Conservation (phyloP, 441 rosid species). For the Cnidoscolus chayamansa region DNA sequence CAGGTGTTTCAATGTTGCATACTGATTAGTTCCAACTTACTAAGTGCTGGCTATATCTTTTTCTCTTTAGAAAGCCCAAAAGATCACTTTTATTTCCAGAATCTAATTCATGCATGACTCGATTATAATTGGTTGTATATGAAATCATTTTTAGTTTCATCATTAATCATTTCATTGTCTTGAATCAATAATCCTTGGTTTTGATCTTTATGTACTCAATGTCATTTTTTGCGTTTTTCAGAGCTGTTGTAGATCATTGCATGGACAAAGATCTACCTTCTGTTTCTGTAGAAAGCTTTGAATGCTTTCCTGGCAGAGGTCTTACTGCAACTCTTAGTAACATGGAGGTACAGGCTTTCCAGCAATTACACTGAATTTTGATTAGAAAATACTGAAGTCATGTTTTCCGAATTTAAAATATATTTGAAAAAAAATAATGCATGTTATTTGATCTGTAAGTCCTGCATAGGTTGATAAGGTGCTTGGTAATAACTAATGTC, state of each 20-base stretch:
- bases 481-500: neutral
- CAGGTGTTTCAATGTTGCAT: neutral
- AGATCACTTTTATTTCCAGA: neutral
- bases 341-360: conserved; percentile 50
- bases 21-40: neutral
- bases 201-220: conserved; percentile 16
- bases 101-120: neutral
- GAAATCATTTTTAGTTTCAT: neutral
- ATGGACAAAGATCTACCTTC: conserved; percentile 81
- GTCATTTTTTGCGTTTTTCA: conserved; percentile 32
- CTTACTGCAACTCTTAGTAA: conserved; percentile 77
- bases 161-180: conserved; percentile 6
- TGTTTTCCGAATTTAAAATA: conserved; percentile 4
- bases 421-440: neutral
- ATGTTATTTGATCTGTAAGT: neutral
- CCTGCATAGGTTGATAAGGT: neutral
- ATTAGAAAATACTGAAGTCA: neutral
- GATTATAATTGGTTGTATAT: neutral
- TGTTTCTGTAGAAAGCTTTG: conserved; percentile 72
- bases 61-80: neutral
- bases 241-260: conserved; percentile 96
- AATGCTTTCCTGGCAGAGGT: conserved; percentile 91
- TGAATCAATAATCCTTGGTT: neutral
- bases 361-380: neutral
- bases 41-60: neutral